Conservation (phyloP, 163 green algal species). For the Scenedesmus sp. region DNA sequence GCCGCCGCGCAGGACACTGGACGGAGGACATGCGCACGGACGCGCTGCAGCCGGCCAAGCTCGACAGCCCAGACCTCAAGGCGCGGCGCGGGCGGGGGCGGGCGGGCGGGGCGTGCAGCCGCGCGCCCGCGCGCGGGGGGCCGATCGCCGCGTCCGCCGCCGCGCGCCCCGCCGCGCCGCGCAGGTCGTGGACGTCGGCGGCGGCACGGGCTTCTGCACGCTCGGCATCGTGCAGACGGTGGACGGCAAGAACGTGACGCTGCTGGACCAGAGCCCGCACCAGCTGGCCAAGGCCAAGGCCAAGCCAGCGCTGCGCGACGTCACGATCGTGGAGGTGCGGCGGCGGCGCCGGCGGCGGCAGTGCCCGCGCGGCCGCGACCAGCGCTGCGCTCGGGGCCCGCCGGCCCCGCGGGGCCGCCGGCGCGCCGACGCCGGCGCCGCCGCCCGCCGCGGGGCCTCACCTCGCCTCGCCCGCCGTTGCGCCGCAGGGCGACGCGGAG, state of each 20-base stretch:
- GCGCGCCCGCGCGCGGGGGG: too few species aligned
- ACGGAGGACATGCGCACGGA: constrained; percentile 94
- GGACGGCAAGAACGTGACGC: constrained; percentile 81
- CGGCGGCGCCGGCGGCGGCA: not conserved
- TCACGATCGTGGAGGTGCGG: constrained; percentile 89
- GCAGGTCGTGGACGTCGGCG: constrained; percentile 94
- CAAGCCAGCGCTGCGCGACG: constrained; percentile 85
- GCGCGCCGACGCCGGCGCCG: too few species aligned
- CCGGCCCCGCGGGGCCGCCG: too few species aligned
- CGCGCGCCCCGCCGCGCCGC: not conserved
- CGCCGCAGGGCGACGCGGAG: constrained; percentile 90
- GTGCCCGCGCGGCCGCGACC: too few species aligned
- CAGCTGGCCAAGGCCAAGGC: constrained; percentile 91
- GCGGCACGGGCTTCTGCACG: constrained; percentile 96
- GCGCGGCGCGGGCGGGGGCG: constrained; percentile 43
- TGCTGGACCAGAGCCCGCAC: constrained; percentile 92
- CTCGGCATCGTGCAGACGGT: constrained; percentile 87
- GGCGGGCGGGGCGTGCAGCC: constrained; percentile 6
- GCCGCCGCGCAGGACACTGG: constrained; percentile 90
- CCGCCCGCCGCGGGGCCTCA: too few species aligned
- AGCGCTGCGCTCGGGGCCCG: too few species aligned
- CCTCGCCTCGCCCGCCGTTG: too few species aligned
- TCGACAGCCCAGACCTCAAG: constrained; percentile 80
- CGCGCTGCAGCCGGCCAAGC: constrained; percentile 81
- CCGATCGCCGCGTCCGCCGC: not conserved